Base-by-base conservation (phyloP, 1,139 yeast species). In the Scheffersomyces illinoinensis region DNA sequence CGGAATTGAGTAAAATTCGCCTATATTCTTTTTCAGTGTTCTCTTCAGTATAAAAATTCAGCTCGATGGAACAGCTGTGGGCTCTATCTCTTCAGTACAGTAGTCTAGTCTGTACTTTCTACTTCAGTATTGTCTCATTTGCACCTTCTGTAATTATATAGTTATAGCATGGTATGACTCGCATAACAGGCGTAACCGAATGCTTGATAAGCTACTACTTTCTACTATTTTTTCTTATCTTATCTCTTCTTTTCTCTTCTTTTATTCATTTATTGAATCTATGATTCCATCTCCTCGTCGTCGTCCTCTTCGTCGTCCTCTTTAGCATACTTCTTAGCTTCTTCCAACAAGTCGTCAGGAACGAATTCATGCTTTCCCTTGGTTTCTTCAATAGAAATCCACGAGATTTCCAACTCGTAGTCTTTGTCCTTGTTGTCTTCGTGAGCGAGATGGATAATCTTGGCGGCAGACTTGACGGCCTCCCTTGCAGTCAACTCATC, bases 371-470 rank as follows among this genome's bases (percentile, higher is more conserved):
- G 98, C 63, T 79, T 74, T n/a, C 98, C 96, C 8, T 83, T 83
- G 10, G 98, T 93, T 69, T 89, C 96, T 51, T 85, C 83, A 52
- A 74, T 71, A 53, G 96, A 87, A 50, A 75, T 69, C 98, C 99
- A 95, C 64, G 96, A 86, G 70, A 96, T 84, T 72, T 96, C 99
- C 66, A 96, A 83, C 76, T 96, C 99, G 72, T 93, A 95, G 62
- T 93, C 98, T 76, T 95, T 95, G 73, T 95, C 99, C 76, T 95
- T 96, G 75, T 93, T 92, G 71, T 96, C 99, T 76, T 96, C 99
- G 71, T 96, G 99, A 1, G 98, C 98, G 66, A 90, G 82, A 71
- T 91, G 90, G 69, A 96, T 91, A 72, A 96, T 93, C 73, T 88
- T 89, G 19, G 98, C 98, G 43, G 98, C 99, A 69, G 90, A 89